phyloP scores from a whole-genome alignment of 805 yeast genomes.

The Candida vaughaniae region DNA sequence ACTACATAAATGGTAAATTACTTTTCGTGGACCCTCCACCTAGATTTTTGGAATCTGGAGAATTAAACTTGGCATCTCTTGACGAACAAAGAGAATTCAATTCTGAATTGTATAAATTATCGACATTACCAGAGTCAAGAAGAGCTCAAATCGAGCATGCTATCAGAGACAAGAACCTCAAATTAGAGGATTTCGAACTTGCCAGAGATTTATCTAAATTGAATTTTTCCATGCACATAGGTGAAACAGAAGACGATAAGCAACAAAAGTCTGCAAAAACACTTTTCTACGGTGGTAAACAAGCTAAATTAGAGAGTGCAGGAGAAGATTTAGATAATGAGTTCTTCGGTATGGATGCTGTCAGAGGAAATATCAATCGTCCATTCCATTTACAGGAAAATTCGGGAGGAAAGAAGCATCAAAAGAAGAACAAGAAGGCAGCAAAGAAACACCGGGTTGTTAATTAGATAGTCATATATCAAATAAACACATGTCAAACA shows the following conservation, averaged over 20 bases:
- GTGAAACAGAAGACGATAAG: conserved; percentile 24
- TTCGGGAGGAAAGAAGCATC: conserved; percentile 53
- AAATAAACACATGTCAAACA: no score
- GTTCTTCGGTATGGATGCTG: conserved; percentile 69
- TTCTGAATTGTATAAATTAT: conserved; percentile 65
- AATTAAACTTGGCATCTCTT: conserved; percentile 52
- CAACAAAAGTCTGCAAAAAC: conserved; percentile 37
- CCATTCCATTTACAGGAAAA: conserved; percentile 68
- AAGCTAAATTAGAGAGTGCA: conserved; percentile 74
- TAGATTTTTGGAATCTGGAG: conserved; percentile 49
- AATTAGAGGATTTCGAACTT: conserved; percentile 55
- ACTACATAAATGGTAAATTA: conserved; percentile 90
- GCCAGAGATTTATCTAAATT: conserved; percentile 67
- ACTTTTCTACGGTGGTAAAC: conserved; percentile 73
- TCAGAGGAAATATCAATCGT: conserved; percentile 58
- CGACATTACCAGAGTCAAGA: conserved; percentile 68
- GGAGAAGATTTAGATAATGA: conserved; percentile 84
- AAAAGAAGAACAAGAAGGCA: conserved; percentile 73
- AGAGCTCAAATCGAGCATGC: conserved; percentile 69
- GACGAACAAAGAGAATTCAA: conserved; percentile 56
- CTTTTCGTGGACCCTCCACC: conserved; percentile 91
- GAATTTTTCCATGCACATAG: conserved; percentile 76
- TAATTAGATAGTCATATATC: no score
- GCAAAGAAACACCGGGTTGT: conserved; percentile 44
- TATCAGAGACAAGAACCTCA: conserved; percentile 53